Evolutionary conservation across 495 filamentous ascomycete species (phyloP).

Genomic region (Penicillium ucsense): DNA sequence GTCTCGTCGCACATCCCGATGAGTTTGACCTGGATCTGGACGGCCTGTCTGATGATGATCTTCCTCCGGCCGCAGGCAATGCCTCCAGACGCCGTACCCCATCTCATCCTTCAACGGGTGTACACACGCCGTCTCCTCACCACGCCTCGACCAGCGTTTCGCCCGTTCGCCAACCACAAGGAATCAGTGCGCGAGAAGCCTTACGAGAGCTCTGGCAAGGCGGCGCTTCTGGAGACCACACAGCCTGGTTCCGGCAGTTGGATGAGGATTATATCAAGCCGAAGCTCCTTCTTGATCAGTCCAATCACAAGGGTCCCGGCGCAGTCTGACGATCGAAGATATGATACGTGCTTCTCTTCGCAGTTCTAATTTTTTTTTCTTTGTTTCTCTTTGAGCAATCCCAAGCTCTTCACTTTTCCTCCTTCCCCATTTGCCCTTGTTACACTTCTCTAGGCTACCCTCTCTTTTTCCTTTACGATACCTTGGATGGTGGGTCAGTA

Average conservation of each 20-base stretch:
- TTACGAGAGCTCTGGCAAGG: conserved; percentile 63
- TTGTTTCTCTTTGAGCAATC: neutral
- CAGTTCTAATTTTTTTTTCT: neutral
- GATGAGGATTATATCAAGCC: conserved; percentile 98
- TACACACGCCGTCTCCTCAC: conserved; percentile 11
- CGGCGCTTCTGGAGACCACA: conserved; percentile 74
- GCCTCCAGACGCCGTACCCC: conserved; percentile 43
- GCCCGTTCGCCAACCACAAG: conserved; percentile 20
- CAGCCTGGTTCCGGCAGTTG: conserved; percentile 81
- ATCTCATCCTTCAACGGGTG: conserved; percentile 30
- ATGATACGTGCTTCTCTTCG: neutral
- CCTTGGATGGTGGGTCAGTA: no score
- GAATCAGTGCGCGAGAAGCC: conserved; percentile 49
- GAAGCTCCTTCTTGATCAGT: conserved; percentile 73
- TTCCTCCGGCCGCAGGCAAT: conserved; percentile 36
- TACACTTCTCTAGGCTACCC: no score
- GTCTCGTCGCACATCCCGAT: conserved; percentile 47
- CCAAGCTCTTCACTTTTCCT: neutral
- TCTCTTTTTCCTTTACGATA: no score
- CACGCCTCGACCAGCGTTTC: conserved; percentile 18
- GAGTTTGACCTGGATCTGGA: conserved; percentile 37
- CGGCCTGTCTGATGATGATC: conserved; percentile 38
- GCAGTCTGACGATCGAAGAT: conserved; percentile 26
- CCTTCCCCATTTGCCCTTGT: neutral
- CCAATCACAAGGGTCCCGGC: conserved; percentile 38